phyloP scores from a whole-genome alignment of 2,329 filamentous ascomycete genomes.

The Trichoderma harzianum region DNA sequence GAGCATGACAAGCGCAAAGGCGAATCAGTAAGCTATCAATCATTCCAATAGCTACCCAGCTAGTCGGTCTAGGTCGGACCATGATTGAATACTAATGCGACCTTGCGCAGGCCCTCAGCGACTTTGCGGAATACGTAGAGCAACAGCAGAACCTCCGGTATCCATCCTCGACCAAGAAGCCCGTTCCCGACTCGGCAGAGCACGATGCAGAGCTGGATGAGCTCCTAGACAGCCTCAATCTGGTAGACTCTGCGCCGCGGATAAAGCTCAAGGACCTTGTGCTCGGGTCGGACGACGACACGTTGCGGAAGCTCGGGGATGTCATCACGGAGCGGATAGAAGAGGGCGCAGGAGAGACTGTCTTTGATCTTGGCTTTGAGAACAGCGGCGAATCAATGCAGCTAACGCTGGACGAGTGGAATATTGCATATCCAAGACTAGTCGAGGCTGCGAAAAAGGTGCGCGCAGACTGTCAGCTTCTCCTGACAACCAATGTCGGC shows the following conservation, averaged over 20 bases:
- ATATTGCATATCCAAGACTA: slow-evolving; percentile 64
- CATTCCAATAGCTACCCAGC: not conserved
- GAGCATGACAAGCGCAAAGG: slow-evolving; percentile 80
- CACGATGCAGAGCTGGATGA: slow-evolving; percentile 83
- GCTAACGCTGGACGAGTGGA: slow-evolving; percentile 72
- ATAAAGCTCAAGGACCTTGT: slow-evolving; percentile 74
- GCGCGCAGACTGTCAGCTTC: slow-evolving; percentile 72
- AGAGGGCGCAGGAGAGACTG: slow-evolving; percentile 82
- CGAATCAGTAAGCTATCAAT: slow-evolving; percentile 63
- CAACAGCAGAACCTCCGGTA: slow-evolving; percentile 79
- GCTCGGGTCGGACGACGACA: slow-evolving; percentile 59
- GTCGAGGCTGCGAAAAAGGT: slow-evolving; percentile 60
- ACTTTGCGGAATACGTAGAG: slow-evolving; percentile 97
- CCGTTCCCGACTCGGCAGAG: slow-evolving; percentile 36
- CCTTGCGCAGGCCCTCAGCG: slow-evolving; percentile 65
- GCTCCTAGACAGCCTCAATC: slow-evolving; percentile 84
- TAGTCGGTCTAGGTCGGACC: not conserved
- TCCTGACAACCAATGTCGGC: slow-evolving; percentile 89
- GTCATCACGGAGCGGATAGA: slow-evolving; percentile 66
- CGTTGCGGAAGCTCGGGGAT: slow-evolving; percentile 59
- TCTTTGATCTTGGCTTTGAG: slow-evolving; percentile 91
- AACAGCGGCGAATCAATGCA: slow-evolving; percentile 83
- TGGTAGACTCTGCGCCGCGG: slow-evolving; percentile 65
- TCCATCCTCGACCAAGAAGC: slow-evolving; percentile 38
- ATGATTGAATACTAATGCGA: not conserved